These are phyloP conservation scores for Aspergillus arachidicola DNA, from an alignment of 2,329 filamentous ascomycete species.

Conservation along the genomic window DNA sequence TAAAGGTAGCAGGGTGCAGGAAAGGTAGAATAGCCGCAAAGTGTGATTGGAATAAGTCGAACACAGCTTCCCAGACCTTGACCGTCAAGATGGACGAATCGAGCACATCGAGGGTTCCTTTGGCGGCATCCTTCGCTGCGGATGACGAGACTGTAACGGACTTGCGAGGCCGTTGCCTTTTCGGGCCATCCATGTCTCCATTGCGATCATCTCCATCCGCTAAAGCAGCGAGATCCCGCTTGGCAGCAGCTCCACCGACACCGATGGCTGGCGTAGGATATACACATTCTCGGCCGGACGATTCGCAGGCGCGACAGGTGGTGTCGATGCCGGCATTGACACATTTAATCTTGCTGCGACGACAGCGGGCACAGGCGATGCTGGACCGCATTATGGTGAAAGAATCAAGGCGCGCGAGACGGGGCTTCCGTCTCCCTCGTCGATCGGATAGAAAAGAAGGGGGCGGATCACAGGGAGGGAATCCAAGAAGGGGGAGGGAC, in stretches of 20 bases:
- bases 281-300: slow-evolving; percentile 70
- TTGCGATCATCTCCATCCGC: slow-evolving; percentile 43
- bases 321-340: slow-evolving; percentile 74
- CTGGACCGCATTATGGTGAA: slow-evolving; percentile 66
- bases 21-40: slow-evolving; percentile 61
- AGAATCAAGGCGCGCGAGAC: slow-evolving; percentile 17
- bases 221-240: slow-evolving; percentile 41
- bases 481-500: slow-evolving; percentile 13
- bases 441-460: neutral
- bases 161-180: slow-evolving; percentile 44
- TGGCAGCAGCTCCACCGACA: slow-evolving; percentile 33
- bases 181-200: slow-evolving; percentile 47
- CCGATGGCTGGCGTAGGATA: slow-evolving; percentile 59
- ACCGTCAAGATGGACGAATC: slow-evolving; percentile 54
- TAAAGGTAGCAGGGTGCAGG: slow-evolving; percentile 57
- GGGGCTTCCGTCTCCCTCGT: slow-evolving; percentile 20
- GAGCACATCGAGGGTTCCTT: slow-evolving; percentile 47
- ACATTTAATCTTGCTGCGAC: slow-evolving; percentile 84
- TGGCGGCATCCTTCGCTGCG: slow-evolving; percentile 34
- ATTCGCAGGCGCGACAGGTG: slow-evolving; percentile 74
- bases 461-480: neutral
- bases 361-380: slow-evolving; percentile 75
- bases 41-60: slow-evolving; percentile 61
- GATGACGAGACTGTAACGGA: slow-evolving; percentile 30
- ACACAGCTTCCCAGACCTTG: slow-evolving; percentile 60